Evolutionary conservation across 768 basidiomycete species (phyloP), one percentile per base, ranked within the genome.

Genomic region (Mycena olivaceomarginata): DNA sequence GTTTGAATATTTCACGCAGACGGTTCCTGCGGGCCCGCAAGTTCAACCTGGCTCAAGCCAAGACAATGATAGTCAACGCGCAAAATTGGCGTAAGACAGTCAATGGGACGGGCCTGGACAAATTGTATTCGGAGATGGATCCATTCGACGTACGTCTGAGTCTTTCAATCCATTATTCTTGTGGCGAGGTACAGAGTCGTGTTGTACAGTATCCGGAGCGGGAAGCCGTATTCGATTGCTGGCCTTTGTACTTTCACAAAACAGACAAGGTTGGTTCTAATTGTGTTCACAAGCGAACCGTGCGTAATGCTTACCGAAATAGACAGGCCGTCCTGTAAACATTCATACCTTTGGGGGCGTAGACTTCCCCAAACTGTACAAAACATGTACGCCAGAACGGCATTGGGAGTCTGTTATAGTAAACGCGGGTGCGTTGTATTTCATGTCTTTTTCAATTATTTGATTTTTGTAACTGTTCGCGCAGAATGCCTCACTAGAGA

Each of bases 241-340:
- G 94, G 94, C 94, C 94, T 4, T 90, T 95, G 87, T 95, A 91
- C 87, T 95, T 94, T 80, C 94, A 96, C 83, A 95, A 95, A 92
- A 93, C 92, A 63, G 94, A 95, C 85, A 95, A 94, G 89, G 93
- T 93, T 69, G 74, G 85, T 41, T 45, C 13, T 22, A 20, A 43
- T 41, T 9, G 40, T n/a, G 6, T 12, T 60, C 31, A 31, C 31
- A 31, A 31, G 3, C 20, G 45, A n/a, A 51, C 37, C 15, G 10
- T 41, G 18, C 16, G 37, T 15, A 46, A 72, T 65, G 48, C 40
- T 39, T 25, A 65, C 56, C 43, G 43, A 39, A 57, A 56, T 31
- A 94, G 93, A 88, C 91, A 88, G 94, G 94, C 22, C 92, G 94
- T 12, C 94, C 94, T 4, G 78, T 96, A 51, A 94, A 95, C 82